Conservation (phyloP, 2,329 filamentous ascomycete species). For the Thielaviopsis populi region DNA sequence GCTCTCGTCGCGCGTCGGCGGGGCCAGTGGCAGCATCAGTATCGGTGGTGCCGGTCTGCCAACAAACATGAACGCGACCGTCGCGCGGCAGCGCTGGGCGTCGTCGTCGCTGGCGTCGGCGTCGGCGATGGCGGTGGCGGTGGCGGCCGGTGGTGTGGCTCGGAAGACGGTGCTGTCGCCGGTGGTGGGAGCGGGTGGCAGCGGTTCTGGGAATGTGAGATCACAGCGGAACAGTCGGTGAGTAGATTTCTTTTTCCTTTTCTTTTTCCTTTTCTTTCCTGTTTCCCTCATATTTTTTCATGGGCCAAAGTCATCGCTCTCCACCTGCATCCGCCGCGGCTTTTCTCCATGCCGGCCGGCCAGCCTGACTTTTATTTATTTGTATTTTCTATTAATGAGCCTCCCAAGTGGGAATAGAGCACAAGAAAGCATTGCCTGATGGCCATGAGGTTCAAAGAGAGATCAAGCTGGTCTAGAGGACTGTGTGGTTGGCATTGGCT, state of each 20-base stretch:
- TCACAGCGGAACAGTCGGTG: constrained; percentile 7
- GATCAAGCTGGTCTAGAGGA: too few species aligned
- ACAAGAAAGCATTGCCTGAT: background rate
- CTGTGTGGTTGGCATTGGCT: too few species aligned
- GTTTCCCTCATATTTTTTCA: background rate
- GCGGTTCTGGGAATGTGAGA: background rate
- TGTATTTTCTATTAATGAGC: background rate
- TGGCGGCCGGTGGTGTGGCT: background rate
- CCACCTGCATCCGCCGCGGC: background rate
- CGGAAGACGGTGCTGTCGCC: background rate
- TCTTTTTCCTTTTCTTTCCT: constrained; percentile 1
- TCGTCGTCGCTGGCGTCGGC: background rate
- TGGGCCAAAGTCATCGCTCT: background rate
- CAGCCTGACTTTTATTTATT: background rate
- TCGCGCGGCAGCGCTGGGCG: background rate
- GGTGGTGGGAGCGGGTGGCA: background rate
- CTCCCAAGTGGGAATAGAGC: constrained; percentile 7
- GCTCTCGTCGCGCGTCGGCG: background rate
- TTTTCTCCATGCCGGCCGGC: background rate
- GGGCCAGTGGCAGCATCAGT: background rate
- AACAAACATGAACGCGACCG: background rate
- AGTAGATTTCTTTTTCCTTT: background rate
- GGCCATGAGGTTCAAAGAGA: too few species aligned
- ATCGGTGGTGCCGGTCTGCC: background rate
- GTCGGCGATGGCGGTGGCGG: background rate